Percentiles rank a stretch among this genome's conserved stretches.
Conservation (phyloP, 73 alveolate species). For the Symbiodinium pilosum region DNA sequence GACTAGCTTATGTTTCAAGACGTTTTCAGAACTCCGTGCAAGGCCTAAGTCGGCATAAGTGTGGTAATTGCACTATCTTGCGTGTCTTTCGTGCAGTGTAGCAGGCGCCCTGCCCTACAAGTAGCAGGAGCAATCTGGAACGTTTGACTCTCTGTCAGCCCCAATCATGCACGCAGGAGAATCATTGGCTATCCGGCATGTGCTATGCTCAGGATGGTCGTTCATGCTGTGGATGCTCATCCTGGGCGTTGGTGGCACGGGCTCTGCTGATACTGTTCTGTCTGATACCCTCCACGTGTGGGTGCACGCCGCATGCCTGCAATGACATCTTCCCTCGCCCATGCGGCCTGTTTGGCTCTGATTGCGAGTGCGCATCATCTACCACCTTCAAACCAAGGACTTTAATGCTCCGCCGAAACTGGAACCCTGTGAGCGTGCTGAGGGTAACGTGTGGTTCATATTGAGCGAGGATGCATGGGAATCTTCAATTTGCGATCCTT, state of each 20-base stretch:
- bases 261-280: background rate
- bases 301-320: slow-evolving; percentile 45
- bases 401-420: slow-evolving; percentile 25
- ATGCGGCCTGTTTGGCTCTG: background rate
- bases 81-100: too few relatives aligned
- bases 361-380: background rate
- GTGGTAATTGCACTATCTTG: too few relatives aligned
- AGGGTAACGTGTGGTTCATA: slow-evolving; percentile 7
- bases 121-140: too few relatives aligned
- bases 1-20: too few relatives aligned
- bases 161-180: background rate
- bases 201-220: background rate
- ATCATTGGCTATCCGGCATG: background rate
- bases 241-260: background rate
- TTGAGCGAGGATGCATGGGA: slow-evolving; percentile 69
- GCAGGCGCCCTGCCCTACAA: too few relatives aligned
- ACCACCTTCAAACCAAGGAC: background rate
- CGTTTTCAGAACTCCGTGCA: too few relatives aligned
- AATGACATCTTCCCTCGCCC: too few relatives aligned
- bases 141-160: background rate
- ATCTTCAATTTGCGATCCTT: slow-evolving; percentile 17
- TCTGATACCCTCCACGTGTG: slow-evolving; percentile 50
- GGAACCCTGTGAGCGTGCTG: slow-evolving; percentile 11
- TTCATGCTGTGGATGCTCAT: background rate
- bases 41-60: too few relatives aligned